These are phyloP conservation scores for Juglanconis sp. DNA, from an alignment of 2,329 filamentous ascomycete species.

Conservation along the genomic window DNA sequence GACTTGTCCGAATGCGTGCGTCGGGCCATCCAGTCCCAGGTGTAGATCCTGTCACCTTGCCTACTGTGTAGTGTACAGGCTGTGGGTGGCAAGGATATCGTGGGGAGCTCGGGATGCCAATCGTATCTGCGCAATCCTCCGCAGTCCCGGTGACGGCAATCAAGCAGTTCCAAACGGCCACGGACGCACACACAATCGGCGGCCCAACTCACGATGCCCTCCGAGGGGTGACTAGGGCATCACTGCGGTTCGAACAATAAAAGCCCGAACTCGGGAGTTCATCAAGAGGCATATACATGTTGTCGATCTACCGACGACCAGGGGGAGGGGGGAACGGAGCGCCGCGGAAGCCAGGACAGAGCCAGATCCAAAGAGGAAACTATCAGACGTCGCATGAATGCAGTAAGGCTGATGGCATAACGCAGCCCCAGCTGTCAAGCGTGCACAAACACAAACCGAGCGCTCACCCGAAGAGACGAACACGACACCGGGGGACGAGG, in stretches of 20 bases:
- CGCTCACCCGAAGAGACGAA: background rate
- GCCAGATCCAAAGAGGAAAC: background rate
- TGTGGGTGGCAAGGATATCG: background rate
- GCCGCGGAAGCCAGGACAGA: background rate
- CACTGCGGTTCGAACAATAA: too few relatives aligned
- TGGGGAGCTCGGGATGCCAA: slow-evolving; percentile 3
- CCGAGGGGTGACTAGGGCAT: background rate
- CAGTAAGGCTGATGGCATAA: background rate
- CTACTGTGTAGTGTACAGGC: background rate
- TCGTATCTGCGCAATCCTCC: slow-evolving; percentile 7
- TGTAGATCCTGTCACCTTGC: background rate
- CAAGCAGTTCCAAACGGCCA: background rate
- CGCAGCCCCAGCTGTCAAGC: background rate
- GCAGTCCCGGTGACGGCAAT: background rate
- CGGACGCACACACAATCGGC: background rate
- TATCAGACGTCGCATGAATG: background rate
- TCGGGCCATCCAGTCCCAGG: background rate
- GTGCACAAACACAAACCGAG: background rate
- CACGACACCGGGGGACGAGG: background rate
- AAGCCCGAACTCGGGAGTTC: too few relatives aligned
- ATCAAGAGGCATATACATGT: background rate
- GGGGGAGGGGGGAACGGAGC: background rate
- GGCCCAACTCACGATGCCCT: background rate
- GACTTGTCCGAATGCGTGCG: too few relatives aligned
- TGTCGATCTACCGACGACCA: slow-evolving; percentile 7